Percentiles rank a stretch among this genome's conserved stretches.
Conservation (phyloP, 148 eudicot species). For the Arbutus unedo region DNA sequence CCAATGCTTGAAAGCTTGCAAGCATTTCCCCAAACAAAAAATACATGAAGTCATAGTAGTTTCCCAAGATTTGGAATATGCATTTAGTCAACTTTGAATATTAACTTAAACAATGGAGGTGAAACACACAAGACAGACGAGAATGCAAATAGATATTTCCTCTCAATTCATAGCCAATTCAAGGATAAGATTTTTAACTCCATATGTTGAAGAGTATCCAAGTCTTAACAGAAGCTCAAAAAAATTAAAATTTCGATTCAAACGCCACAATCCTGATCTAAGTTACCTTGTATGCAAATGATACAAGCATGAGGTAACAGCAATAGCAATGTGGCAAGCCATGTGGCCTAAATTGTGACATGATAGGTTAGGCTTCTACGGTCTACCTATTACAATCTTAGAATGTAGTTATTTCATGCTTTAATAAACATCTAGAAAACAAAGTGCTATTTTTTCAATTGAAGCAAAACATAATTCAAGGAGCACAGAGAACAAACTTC, state of each 20-base stretch:
- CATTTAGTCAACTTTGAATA: neutral
- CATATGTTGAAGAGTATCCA: neutral
- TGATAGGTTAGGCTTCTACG: neutral
- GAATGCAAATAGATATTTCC: neutral
- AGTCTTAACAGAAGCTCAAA: neutral
- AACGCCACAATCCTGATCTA: neutral
- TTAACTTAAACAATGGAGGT: neutral
- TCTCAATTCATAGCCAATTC: neutral
- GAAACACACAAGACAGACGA: neutral
- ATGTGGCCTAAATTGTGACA: neutral
- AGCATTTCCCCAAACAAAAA: slow-evolving; percentile 5
- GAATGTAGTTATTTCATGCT: neutral
- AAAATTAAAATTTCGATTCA: neutral
- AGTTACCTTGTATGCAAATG: neutral
- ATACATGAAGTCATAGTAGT: neutral
- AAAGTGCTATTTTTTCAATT: neutral
- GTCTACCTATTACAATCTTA: neutral
- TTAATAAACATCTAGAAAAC: neutral
- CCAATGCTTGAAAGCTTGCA: neutral
- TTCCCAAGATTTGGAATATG: neutral
- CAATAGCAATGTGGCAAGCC: neutral
- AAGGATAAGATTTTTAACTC: neutral
- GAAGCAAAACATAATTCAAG: neutral
- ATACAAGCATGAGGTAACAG: neutral
- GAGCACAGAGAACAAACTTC: neutral